Conservation (phyloP, 441 rosid genomes). For the Heliophila coronopifolia region DNA sequence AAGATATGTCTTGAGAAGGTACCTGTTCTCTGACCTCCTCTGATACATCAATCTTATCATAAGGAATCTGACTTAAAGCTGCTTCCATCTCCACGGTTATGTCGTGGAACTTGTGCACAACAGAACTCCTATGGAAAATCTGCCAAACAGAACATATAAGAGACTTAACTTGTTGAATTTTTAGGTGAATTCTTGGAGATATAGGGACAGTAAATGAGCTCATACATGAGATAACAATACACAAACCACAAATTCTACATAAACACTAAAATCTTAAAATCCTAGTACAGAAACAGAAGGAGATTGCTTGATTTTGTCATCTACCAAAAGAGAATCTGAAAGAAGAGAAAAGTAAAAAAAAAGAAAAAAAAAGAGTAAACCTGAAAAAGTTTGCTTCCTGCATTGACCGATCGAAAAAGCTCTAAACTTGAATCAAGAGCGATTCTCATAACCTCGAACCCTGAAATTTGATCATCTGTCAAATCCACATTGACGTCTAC, state of each 20-base stretch:
- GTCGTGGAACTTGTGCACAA: constrained; percentile 39
- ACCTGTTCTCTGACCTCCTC: constrained; percentile 95
- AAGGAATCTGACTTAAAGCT: constrained; percentile 59
- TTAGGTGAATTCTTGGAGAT: not conserved
- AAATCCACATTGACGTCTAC: constrained; percentile 39
- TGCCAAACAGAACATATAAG: constrained; percentile 25
- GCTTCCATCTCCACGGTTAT: constrained; percentile 58
- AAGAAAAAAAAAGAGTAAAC: constrained; percentile 24
- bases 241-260: not conserved
- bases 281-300: constrained; percentile 9
- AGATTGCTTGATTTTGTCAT: constrained; percentile 14
- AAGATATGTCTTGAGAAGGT: not conserved
- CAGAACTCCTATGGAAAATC: constrained; percentile 51
- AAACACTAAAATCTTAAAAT: constrained; percentile 17
- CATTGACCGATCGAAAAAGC: constrained; percentile 50
- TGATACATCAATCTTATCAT: constrained; percentile 48
- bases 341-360: not conserved
- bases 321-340: constrained; percentile 8
- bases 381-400: constrained; percentile 80
- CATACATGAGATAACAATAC: not conserved
- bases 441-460: constrained; percentile 42
- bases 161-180: constrained; percentile 6
- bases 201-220: not conserved
- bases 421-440: constrained; percentile 56
- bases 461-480: constrained; percentile 37